These are phyloP conservation scores for Dothiorella sarmentorum DNA, from an alignment of 2,329 filamentous ascomycete species.

Conservation along the genomic window DNA sequence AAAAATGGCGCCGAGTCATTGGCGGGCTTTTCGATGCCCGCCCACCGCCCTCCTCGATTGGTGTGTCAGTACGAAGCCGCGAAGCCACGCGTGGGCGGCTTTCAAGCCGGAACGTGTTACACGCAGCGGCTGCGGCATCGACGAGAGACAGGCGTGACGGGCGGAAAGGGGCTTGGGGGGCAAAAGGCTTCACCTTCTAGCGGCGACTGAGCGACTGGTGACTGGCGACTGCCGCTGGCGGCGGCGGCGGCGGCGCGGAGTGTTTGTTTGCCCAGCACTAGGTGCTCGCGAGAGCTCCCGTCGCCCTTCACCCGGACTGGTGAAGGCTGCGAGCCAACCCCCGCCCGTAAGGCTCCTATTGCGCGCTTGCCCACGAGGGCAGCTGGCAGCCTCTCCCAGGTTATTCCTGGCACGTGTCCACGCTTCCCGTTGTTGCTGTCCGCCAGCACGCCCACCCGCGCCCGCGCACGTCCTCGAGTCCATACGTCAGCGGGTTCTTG, in stretches of 20 bases:
- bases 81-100: background rate
- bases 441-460: constrained; percentile 12
- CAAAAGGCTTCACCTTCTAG: no score
- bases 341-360: background rate
- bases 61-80: background rate
- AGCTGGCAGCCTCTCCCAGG: background rate
- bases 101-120: constrained; percentile 1
- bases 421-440: constrained; percentile 10
- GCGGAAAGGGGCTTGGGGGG: background rate
- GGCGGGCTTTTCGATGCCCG: background rate
- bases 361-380: constrained; percentile 3
- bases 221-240: background rate
- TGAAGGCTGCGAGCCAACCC: background rate
- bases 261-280: background rate
- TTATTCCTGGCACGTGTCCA: constrained; percentile 7
- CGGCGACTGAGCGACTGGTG: no score
- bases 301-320: background rate
- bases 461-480: background rate
- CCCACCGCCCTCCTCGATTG: background rate
- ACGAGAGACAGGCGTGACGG: background rate
- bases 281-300: background rate
- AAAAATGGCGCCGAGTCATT: background rate
- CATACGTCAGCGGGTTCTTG: background rate
- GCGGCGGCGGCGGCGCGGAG: background rate
- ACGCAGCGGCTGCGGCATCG: background rate